Conservation (phyloP, 2,329 filamentous ascomycete genomes). For the Amauroascus verrucosus region DNA sequence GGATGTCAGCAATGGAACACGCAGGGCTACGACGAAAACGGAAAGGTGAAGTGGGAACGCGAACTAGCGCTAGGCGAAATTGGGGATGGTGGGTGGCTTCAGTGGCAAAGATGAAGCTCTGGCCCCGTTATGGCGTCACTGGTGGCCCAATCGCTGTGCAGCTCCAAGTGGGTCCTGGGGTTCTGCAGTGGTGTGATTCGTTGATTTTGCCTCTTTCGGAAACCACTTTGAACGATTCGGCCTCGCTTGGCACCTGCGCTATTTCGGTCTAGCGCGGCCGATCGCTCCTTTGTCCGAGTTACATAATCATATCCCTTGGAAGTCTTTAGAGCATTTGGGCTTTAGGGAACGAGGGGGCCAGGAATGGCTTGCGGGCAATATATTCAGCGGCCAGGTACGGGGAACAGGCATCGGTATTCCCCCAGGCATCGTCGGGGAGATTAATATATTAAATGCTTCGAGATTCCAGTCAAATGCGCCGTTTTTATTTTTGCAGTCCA, state of each 20-base stretch:
- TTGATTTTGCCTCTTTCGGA: neutral
- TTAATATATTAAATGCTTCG: neutral
- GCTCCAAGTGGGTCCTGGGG: neutral
- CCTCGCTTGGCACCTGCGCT: neutral
- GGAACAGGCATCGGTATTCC: neutral
- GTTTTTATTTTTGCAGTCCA: neutral
- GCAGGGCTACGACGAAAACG: neutral
- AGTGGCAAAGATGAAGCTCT: constrained; percentile 3
- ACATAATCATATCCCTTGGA: neutral
- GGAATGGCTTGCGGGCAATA: too few species aligned
- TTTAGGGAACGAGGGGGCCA: too few species aligned
- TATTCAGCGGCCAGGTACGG: neutral
- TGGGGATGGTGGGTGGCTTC: neutral
- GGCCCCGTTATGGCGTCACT: constrained; percentile 6
- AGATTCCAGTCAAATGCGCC: neutral
- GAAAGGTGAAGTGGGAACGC: neutral
- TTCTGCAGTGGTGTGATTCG: constrained; percentile 3
- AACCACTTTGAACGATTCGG: neutral
- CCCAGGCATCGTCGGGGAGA: neutral
- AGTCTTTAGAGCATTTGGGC: too few species aligned
- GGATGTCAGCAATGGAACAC: neutral
- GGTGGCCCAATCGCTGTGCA: neutral
- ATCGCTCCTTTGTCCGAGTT: neutral
- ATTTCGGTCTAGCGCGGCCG: constrained; percentile 4
- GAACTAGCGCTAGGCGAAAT: neutral